These are phyloP conservation scores for Calonectria crousiana DNA, from an alignment of 2,329 filamentous ascomycete genomes.

Conservation along the genomic window DNA sequence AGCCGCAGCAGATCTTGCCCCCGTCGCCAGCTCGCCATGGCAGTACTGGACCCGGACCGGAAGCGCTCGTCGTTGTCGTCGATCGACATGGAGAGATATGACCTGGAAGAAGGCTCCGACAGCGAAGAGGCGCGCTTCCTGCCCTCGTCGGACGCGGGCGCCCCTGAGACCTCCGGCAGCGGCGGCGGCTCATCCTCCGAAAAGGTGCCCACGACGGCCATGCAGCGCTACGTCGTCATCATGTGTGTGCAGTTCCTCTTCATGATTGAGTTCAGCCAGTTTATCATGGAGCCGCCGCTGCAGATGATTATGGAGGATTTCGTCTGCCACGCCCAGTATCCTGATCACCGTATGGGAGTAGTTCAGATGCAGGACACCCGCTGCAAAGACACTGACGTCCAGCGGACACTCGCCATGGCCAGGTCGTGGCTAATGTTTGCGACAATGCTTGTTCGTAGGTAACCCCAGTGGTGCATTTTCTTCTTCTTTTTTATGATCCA, in stretches of 20 bases:
- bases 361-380: conserved; percentile 51
- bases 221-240: conserved; percentile 5
- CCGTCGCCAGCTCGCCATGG: not conserved
- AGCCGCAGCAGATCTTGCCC: not conserved
- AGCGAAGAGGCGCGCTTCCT: conserved; percentile 1
- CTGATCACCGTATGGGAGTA: conserved; percentile 50
- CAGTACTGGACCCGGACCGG: not conserved
- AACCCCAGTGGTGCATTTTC: not conserved
- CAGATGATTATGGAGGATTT: conserved; percentile 66
- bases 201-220: not conserved
- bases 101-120: not conserved
- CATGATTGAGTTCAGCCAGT: conserved; percentile 58
- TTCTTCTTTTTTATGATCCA: not conserved
- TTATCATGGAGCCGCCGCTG: conserved; percentile 54
- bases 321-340: conserved; percentile 62
- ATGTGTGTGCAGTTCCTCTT: conserved; percentile 55
- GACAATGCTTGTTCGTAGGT: conserved; percentile 60
- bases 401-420: conserved; percentile 65
- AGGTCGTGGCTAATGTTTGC: conserved; percentile 59
- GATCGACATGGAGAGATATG: not conserved
- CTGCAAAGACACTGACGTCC: conserved; percentile 63
- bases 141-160: not conserved
- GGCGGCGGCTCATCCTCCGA: not conserved
- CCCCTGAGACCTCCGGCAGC: not conserved
- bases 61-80: not conserved